A percentile compares a stretch with the other conserved stretches of the same genome.
These are phyloP conservation scores for Aquilaria agallochum DNA, from an alignment of 441 rosid species.

Conservation along the genomic window DNA sequence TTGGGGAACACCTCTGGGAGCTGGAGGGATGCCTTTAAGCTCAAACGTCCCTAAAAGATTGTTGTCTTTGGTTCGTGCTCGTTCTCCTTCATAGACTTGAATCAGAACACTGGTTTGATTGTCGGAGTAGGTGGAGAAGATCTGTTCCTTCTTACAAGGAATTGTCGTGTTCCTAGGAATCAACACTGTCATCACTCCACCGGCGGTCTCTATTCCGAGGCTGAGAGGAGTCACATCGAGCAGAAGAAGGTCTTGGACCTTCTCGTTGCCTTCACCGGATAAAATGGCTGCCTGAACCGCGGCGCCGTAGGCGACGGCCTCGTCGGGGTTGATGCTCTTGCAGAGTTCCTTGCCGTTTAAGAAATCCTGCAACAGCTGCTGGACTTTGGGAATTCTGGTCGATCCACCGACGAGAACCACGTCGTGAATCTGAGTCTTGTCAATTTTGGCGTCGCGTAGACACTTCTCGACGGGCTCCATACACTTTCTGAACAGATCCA, in stretches of 20 bases:
- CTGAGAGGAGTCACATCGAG: slow-evolving; percentile 46
- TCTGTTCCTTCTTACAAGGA: slow-evolving; percentile 41
- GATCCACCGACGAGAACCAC: slow-evolving; percentile 53
- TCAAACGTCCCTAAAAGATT: slow-evolving; percentile 48
- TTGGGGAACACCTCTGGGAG: slow-evolving; percentile 55
- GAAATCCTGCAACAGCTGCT: slow-evolving; percentile 46
- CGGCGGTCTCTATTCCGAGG: slow-evolving; percentile 42
- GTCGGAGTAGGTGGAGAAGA: slow-evolving; percentile 43
- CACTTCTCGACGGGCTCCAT: slow-evolving; percentile 54
- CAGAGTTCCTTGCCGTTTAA: slow-evolving; percentile 54
- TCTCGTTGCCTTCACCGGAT: slow-evolving; percentile 43
- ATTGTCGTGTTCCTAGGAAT: slow-evolving; percentile 48
- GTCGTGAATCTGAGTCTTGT: slow-evolving; percentile 38
- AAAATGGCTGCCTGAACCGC: slow-evolving; percentile 51
- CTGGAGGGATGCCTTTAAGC: slow-evolving; percentile 49
- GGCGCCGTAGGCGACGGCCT: slow-evolving; percentile 48
- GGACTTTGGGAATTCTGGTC: slow-evolving; percentile 49
- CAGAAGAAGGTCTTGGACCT: slow-evolving; percentile 49
- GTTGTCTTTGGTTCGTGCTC: slow-evolving; percentile 44
- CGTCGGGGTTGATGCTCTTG: slow-evolving; percentile 49
- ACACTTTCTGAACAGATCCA: slow-evolving; percentile 50
- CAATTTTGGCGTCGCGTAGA: slow-evolving; percentile 33
- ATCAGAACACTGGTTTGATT: slow-evolving; percentile 45
- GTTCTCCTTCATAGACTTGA: slow-evolving; percentile 50
- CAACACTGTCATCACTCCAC: slow-evolving; percentile 44